Evolutionary conservation across 129 eudicot genomes (phyloP), one percentile per base, ranked within the genome.

Genomic region (Tagetes patula): DNA sequence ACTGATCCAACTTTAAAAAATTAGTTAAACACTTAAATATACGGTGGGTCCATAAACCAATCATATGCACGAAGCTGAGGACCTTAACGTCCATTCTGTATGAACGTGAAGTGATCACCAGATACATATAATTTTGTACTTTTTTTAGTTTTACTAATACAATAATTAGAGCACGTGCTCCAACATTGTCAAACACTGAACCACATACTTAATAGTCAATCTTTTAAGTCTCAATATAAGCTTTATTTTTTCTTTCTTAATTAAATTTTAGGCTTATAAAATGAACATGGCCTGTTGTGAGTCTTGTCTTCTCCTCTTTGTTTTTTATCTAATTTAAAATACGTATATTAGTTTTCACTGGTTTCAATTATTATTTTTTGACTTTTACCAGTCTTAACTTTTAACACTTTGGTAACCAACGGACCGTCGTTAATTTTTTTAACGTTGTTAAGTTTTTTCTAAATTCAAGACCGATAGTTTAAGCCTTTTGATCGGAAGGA

Each of bases 21-120:
- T 20, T 20, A 20, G 27, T 20, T 20, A 20, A 20, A 20, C 27
- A 20, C 27, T 20, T 54, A 54, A 55, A 55, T 55, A 54, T 54
- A 52, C 59, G 14, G 46, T 12, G 45, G 41, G 65, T 4, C 75
- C 49, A 20, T 33, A 13, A 60, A 60, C 53, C 47, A 73, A 73
- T 61, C 48, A 59, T 61, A 60, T 72, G 49, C 55, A 72, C 1
- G 40, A 70, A 43, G 54, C 11, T 34, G 45, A 3, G 48, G 74
- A 34, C n/a, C 37, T 70, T 52, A 34, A 52, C 53, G 61, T 69
- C 61, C 49, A 36, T 13, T 37, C 39, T 49, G 37, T 52, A 50
- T 6, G 46, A 43, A 60, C 43, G 58, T 43, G 56, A 56, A 56
- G 8, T 12, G 50, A 43, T 13, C 45, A 43, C 31, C 41, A 54